Evolutionary conservation across 1,284 basidiomycete genomes (phyloP), one percentile per base, ranked within the genome.

Genomic region (Macrocystidia cucumis): DNA sequence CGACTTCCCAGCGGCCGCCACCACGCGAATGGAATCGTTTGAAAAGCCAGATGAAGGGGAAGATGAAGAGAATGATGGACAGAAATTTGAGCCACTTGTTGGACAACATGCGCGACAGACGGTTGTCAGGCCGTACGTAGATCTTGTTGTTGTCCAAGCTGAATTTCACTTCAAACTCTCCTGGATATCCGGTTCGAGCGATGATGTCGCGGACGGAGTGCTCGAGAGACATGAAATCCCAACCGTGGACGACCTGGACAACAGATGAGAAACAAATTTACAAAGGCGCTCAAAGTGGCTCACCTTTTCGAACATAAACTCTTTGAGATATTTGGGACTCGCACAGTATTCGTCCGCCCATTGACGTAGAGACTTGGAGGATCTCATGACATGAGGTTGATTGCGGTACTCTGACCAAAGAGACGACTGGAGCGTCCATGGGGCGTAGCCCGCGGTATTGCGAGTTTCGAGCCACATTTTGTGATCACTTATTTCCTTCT

Each of bases 271-370:
- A 14, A 16, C 12, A 23, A 37, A 11, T 11, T 18, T 20, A 9
- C 5, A 22, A 19, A 7, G 27, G 38, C n/a, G n/a, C n/a, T n/a
- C n/a, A n/a, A 29, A 17, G 18, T 14, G 22, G 19, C 41, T 33
- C 39, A 72, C 71, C 63, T 83, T 82, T 25, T 62, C 56, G 42
- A 83, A 76, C 1, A 63, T 61, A 46, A 87, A 82, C 52, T 81
- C 76, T 53, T 85, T 86, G 42, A 87, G 54, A 13, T 64, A 48
- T 44, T 78, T 84, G 2, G 57, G 57, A 49, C 77, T 79, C 12
- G 67, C 62, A 42, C 78, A 81, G 47, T 81, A 86, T 42, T 76
- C 72, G 47, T 84, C 78, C 12, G 80, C 82, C 84, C 84, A 87
- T 35, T 76, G 64, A 16, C 76, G 63, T 30, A 85, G 49, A 0